Evolutionary conservation across 306 rosid genomes (phyloP).

Genomic region (Comarum palustre): DNA sequence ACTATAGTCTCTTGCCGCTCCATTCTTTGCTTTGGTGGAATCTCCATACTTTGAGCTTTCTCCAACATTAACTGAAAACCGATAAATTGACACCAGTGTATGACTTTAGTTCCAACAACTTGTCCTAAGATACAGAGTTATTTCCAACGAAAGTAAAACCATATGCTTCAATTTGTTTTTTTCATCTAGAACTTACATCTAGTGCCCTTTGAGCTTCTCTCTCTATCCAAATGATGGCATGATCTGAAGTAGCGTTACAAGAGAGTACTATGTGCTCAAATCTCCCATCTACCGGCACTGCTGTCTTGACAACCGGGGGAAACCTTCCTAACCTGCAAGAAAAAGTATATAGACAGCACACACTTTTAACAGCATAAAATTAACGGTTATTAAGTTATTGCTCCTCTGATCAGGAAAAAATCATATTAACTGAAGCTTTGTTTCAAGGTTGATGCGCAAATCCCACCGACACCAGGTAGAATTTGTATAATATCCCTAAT

Average conservation of each 20-base stretch:
- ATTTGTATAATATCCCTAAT: neutral
- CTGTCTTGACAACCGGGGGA: constrained; percentile 85
- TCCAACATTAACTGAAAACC: constrained; percentile 58
- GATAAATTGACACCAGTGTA: neutral
- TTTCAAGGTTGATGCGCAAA: neutral
- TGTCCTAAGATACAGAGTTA: neutral
- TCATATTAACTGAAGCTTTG: neutral
- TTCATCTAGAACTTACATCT: constrained; percentile 48
- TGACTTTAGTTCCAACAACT: neutral
- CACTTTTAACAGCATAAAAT: constrained; percentile 1
- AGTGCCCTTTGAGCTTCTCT: constrained; percentile 80
- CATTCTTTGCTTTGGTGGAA: constrained; percentile 77
- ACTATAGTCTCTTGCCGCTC: constrained; percentile 64
- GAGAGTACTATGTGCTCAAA: constrained; percentile 92
- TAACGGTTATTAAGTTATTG: no score
- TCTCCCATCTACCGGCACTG: constrained; percentile 93
- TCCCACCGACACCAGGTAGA: neutral
- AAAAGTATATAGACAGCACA: constrained; percentile 11
- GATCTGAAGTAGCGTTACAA: constrained; percentile 90
- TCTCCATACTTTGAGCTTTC: constrained; percentile 52
- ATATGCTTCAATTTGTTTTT: neutral
- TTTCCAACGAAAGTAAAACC: neutral
- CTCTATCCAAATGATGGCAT: constrained; percentile 89
- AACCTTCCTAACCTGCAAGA: constrained; percentile 69
- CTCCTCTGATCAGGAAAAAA: neutral